A percentile compares a stretch with the other conserved stretches of the same genome.
Evolutionary conservation across 2,329 filamentous ascomycete genomes (phyloP).

Genomic region (Epichloe aotearoae): DNA sequence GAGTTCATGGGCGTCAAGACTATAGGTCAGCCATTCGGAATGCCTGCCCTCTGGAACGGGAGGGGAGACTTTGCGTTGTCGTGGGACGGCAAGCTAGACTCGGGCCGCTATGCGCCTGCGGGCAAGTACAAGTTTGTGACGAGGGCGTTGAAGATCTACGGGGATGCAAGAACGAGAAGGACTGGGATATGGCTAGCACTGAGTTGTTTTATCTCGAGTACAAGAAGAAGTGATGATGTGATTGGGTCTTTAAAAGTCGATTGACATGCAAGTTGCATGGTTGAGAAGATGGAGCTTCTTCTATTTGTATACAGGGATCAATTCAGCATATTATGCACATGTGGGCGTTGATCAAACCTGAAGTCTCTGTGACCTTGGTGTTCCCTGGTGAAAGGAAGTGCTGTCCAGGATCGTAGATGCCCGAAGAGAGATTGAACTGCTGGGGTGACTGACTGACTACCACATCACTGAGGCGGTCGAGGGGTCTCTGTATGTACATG

Average conservation of each 20-base stretch:
- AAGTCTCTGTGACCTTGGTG: too few species aligned
- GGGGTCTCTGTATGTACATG: too few species aligned
- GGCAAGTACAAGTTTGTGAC: slow-evolving; percentile 35
- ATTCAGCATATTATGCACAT: too few species aligned
- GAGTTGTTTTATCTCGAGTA: slow-evolving; percentile 31
- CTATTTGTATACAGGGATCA: too few species aligned
- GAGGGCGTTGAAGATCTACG: slow-evolving; percentile 34
- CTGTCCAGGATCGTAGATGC: too few species aligned
- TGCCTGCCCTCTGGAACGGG: slow-evolving; percentile 22
- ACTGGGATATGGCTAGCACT: slow-evolving; percentile 32
- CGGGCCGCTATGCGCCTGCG: slow-evolving; percentile 30
- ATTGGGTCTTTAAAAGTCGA: too few species aligned
- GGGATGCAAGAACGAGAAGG: slow-evolving; percentile 25
- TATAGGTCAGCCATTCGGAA: slow-evolving; percentile 26
- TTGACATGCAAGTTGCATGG: neutral
- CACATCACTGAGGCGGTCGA: too few species aligned
- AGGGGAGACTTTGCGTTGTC: slow-evolving; percentile 11
- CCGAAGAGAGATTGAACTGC: too few species aligned
- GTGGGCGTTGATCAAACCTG: too few species aligned
- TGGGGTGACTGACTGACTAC: too few species aligned
- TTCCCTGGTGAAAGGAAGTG: too few species aligned
- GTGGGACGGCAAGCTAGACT: slow-evolving; percentile 32
- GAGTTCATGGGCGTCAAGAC: slow-evolving; percentile 23
- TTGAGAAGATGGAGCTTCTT: neutral
- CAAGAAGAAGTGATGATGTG: neutral